phyloP scores from a whole-genome alignment of 192 early-diverging fungal genomes.

The Chytriomyces sp. region DNA sequence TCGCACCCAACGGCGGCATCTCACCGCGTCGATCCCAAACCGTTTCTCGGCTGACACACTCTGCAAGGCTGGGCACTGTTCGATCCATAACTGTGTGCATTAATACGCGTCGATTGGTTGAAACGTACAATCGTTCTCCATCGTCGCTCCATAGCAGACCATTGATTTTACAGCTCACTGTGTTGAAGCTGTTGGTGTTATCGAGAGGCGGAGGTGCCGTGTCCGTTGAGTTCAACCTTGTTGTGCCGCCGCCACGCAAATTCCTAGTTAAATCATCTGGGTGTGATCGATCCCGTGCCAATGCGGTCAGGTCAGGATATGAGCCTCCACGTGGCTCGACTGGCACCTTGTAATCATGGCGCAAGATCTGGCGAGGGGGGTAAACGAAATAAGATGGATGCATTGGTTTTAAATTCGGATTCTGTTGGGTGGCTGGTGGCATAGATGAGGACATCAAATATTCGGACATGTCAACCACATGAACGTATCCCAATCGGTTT shows the following conservation, averaged over 20 bases:
- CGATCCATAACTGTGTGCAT: conserved; percentile 18
- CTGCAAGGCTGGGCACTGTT: neutral
- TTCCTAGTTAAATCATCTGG: neutral
- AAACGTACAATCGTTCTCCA: conserved; percentile 18
- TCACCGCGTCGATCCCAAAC: neutral
- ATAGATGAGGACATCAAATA: neutral
- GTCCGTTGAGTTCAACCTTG: neutral
- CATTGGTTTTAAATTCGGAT: neutral
- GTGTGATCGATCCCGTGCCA: too few species aligned
- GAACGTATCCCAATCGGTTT: conserved; percentile 17
- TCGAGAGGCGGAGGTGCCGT: neutral
- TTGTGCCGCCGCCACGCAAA: neutral
- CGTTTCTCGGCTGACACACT: conserved; percentile 1
- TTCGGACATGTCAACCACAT: conserved; percentile 22
- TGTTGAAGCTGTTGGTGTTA: neutral
- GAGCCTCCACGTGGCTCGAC: conserved; percentile 7
- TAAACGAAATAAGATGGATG: neutral
- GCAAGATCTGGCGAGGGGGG: conserved; percentile 25
- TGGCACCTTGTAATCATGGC: conserved; percentile 22
- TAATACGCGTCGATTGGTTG: conserved; percentile 17
- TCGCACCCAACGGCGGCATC: too few species aligned
- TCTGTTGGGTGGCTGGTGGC: neutral
- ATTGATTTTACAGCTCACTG: conserved; percentile 3
- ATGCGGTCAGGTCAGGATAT: conserved; percentile 11
- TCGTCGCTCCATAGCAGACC: conserved; percentile 29